Base-by-base conservation (phyloP, 352 stramenopile genomes). In the Phytophthora agathidicida region DNA sequence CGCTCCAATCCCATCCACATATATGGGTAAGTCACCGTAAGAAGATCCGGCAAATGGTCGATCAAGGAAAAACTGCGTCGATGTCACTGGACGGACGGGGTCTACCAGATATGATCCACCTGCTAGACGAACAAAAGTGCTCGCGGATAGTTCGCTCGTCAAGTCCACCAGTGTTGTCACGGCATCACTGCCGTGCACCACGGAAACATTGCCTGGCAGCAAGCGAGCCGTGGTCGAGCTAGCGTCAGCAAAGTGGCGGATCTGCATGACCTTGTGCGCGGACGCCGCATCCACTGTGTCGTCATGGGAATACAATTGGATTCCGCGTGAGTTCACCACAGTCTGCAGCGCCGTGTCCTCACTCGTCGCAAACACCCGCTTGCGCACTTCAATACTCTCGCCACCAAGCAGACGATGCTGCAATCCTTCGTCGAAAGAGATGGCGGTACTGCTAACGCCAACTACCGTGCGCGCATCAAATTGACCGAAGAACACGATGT, bases 401-500 rank as follows among this genome's bases (percentile, higher is more conserved):
- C 61, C 62, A 23, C 70, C 73, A 8, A 33, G 10, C 5, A 88
- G 45, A 2, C 59, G 51, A 39, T 80, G 71, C 47, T 88, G 78
- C 16, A 88, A 38, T 10, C 78, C 75, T 45, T 73, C 62, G 30
- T 88, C 78, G 22, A 88, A 60, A 33, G 53, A 73, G 22, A 88
- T 69, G 20, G 65, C 55, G 3, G 66, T 70, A 11, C 16, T 57
- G 20, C 37, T 78, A 26, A 88, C 71, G n/a, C 63, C 64, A 1
- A 80, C 44, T 8, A 88, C 75, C 2, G 78, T 84, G 5, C 78
- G 65, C 36, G 77, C 65, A 50, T 88, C 78, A 23, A 60, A 36
- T 31, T 79, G 57, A 28, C 80, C 76, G n/a, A 86, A 71, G 36
- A 83, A 74, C 26, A 80, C 65, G 2, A 86, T 68, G 35, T 88